phyloP scores from a whole-genome alignment of 495 filamentous ascomycete genomes.

The Xylaria telfairii region DNA sequence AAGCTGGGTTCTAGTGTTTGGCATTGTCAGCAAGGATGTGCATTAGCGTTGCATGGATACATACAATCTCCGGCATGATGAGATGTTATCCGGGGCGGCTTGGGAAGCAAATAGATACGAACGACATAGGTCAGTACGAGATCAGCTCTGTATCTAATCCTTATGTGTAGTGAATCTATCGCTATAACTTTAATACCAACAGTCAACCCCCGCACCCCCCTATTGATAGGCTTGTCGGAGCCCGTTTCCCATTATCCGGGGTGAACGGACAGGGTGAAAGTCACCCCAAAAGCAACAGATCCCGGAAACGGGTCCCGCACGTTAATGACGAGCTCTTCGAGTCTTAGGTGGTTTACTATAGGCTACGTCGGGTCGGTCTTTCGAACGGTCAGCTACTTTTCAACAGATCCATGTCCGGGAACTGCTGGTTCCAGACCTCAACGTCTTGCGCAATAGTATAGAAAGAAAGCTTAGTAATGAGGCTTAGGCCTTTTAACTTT shows the following conservation, averaged over 20 bases:
- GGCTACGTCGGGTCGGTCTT: no score
- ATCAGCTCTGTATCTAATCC: background rate
- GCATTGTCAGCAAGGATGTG: background rate
- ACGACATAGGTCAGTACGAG: background rate
- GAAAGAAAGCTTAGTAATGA: no score
- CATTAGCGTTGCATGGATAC: slow-evolving; percentile 20
- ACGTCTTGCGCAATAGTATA: no score
- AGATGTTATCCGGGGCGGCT: background rate
- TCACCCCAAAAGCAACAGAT: background rate
- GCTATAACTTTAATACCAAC: background rate
- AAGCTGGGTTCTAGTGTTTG: slow-evolving; percentile 42
- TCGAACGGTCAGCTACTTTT: no score
- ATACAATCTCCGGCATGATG: slow-evolving; percentile 22
- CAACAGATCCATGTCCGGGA: no score
- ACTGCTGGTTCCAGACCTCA: background rate
- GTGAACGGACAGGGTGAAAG: slow-evolving; percentile 5
- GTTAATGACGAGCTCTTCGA: background rate
- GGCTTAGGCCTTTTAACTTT: no score
- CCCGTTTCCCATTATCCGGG: background rate
- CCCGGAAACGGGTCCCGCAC: background rate
- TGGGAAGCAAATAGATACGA: background rate
- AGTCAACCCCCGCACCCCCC: background rate
- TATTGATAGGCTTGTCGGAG: background rate
- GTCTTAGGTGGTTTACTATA: background rate
- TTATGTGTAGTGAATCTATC: slow-evolving; percentile 10